Conservation (phyloP, 1,139 yeast genomes). For the Hansenula sp. region DNA sequence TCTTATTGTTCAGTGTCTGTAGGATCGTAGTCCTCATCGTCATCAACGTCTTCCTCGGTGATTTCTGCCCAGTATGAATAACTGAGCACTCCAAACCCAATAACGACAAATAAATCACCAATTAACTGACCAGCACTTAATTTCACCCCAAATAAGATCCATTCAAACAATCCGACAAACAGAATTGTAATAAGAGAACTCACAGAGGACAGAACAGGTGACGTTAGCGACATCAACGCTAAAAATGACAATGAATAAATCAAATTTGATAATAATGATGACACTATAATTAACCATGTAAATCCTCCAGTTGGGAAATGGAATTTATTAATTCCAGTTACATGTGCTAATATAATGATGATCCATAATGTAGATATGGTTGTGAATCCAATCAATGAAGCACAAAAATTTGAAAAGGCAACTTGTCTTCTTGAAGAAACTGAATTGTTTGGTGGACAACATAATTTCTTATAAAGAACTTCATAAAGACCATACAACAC, state of each 20-base stretch:
- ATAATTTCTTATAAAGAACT: conserved; percentile 69
- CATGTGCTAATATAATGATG: conserved; percentile 45
- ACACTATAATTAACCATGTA: conserved; percentile 41
- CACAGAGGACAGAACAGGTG: conserved; percentile 82
- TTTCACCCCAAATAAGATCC: conserved; percentile 58
- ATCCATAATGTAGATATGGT: conserved; percentile 50
- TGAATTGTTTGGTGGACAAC: conserved; percentile 64
- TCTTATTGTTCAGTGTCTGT: conserved; percentile 12
- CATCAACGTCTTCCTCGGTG: conserved; percentile 57
- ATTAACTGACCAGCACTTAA: conserved; percentile 44
- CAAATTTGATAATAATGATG: conserved; percentile 59
- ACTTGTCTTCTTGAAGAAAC: conserved; percentile 54
- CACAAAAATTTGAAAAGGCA: conserved; percentile 52
- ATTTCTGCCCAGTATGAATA: conserved; percentile 74
- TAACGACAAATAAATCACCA: conserved; percentile 55
- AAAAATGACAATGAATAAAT: conserved; percentile 70
- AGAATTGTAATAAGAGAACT: conserved; percentile 76
- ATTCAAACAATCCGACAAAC: conserved; percentile 75
- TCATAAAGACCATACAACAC: conserved; percentile 81
- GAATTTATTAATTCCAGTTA: conserved; percentile 56
- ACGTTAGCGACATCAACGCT: conserved; percentile 76
- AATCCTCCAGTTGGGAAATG: conserved; percentile 42
- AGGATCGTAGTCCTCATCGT: conserved; percentile 26
- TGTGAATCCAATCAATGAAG: conserved; percentile 53
- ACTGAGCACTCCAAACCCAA: conserved; percentile 67